Percentiles rank a stretch among this genome's conserved stretches.
Evolutionary conservation across 1,284 basidiomycete genomes (phyloP).

Genomic region (Cutaneotrichosporon sp.): DNA sequence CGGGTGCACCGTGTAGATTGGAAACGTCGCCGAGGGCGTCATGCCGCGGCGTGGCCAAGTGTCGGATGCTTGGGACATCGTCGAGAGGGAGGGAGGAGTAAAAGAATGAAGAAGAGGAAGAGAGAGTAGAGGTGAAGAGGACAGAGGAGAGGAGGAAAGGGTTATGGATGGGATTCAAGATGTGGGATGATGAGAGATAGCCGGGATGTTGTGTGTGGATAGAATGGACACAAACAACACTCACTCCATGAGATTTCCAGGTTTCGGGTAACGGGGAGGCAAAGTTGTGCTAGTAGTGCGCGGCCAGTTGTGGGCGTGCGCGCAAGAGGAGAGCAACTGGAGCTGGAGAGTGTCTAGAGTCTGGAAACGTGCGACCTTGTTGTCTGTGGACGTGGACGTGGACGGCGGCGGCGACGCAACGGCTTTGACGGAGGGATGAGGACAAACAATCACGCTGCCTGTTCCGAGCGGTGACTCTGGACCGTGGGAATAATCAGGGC

Average conservation of each 20-base stretch:
- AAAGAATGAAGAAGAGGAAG: background rate
- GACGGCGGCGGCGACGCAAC: too few relatives aligned
- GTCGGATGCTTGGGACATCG: background rate
- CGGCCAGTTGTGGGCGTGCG: background rate
- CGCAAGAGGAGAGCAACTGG: too few relatives aligned
- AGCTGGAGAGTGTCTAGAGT: too few relatives aligned
- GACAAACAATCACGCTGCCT: too few relatives aligned
- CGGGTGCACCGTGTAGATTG: background rate
- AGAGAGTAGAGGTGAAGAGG: background rate
- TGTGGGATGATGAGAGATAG: too few relatives aligned
- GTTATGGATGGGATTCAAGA: too few relatives aligned
- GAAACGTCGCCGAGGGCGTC: background rate
- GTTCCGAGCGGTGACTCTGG: too few relatives aligned
- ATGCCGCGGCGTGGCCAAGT: background rate
- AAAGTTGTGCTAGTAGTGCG: background rate
- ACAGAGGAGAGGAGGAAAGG: background rate
- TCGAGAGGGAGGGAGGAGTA: background rate
- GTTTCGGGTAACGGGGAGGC: background rate
- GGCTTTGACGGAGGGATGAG: too few relatives aligned
- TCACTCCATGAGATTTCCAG: slow-evolving; percentile 10
- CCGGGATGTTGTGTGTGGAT: too few relatives aligned
- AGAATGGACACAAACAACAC: background rate
- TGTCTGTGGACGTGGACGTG: too few relatives aligned
- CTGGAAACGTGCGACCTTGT: too few relatives aligned
- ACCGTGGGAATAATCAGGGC: too few relatives aligned